phyloP scores from a whole-genome alignment of 805 yeast species.

The Middelhovenomyces tepae region DNA sequence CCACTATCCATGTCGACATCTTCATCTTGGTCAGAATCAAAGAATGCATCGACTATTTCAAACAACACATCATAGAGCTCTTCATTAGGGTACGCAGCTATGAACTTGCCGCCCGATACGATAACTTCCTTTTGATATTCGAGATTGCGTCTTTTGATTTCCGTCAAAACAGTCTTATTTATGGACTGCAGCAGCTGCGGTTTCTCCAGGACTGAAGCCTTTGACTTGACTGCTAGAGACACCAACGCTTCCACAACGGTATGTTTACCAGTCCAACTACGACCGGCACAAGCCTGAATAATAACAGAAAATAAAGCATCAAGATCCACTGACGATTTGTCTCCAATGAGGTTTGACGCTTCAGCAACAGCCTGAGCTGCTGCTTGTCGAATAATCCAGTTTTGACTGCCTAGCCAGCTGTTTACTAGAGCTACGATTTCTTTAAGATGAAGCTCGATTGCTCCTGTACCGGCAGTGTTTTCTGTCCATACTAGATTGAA shows the following conservation, averaged over 20 bases:
- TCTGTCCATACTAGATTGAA: conserved; percentile 72
- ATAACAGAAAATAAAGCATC: conserved; percentile 42
- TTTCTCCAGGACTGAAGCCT: conserved; percentile 24
- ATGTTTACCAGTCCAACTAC: conserved; percentile 88
- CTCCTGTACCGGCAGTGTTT: conserved; percentile 63
- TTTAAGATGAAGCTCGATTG: conserved; percentile 55
- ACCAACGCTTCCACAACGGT: conserved; percentile 62
- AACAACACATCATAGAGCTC: conserved; percentile 30
- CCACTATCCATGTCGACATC: conserved; percentile 33
- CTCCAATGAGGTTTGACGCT: conserved; percentile 41
- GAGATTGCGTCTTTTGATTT: conserved; percentile 58
- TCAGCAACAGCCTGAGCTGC: conserved; percentile 60
- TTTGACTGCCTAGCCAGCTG: conserved; percentile 43
- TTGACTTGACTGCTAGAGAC: conserved; percentile 41
- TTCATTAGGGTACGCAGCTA: conserved; percentile 30
- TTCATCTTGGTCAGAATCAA: conserved; percentile 34
- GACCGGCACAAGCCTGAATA: conserved; percentile 57
- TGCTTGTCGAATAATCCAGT: conserved; percentile 57
- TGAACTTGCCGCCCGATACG: conserved; percentile 43
- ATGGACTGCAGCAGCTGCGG: conserved; percentile 31
- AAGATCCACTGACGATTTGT: conserved; percentile 6
- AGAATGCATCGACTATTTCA: conserved; percentile 24
- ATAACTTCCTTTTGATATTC: conserved; percentile 53
- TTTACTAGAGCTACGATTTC: conserved; percentile 56
- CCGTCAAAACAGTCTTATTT: conserved; percentile 41